Evolutionary conservation across 2,329 filamentous ascomycete species (phyloP), one percentile per base, ranked within the genome.

Genomic region (Cadophora sp.): DNA sequence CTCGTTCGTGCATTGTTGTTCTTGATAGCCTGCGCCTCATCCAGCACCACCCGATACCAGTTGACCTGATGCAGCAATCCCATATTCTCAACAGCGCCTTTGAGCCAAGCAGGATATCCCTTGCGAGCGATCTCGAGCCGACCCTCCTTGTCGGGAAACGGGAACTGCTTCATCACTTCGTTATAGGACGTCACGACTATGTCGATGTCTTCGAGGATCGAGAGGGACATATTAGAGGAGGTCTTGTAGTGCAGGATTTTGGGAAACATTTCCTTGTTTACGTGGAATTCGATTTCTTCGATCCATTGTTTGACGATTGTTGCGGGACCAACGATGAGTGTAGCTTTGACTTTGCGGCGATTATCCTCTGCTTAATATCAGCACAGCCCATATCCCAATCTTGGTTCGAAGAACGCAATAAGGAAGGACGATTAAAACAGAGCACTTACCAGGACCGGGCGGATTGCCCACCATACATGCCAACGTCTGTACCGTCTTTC

Each of bases 111-210:
- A 0, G 73, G 68, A 0, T 71, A 72, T 4, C 73, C 71, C 26
- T 59, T 40, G 12, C 29, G 24, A 3, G 40, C 91, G 74, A 98
- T 97, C 79, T 92, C 91, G 73, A 96, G 90, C 77, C 97, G 92
- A 63, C 95, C 92, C 74, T 90, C 86, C 79, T 97, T 97, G 97
- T 95, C 76, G 96, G 97, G 76, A 97, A 94, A 74, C 95, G 85
- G 80, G 93, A 98, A 5, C 92, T 95, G 1, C 92, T 67, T 73
- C 72, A 73, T 72, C 5, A 78, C 75, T 43, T 77, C 75, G 2
- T 67, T 60, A 29, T 77, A 78, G 1, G 67, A 73, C 3, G 73
- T 72, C 6, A 78, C 19, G 1, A 77, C 75, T 27, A 78, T 74
- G 68, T 78, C 75, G 0, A 69, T 31, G 58, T 73, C 71, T 24